Evolutionary conservation across 257 asterid species (phyloP).

Genomic region (Primulina tabacum): DNA sequence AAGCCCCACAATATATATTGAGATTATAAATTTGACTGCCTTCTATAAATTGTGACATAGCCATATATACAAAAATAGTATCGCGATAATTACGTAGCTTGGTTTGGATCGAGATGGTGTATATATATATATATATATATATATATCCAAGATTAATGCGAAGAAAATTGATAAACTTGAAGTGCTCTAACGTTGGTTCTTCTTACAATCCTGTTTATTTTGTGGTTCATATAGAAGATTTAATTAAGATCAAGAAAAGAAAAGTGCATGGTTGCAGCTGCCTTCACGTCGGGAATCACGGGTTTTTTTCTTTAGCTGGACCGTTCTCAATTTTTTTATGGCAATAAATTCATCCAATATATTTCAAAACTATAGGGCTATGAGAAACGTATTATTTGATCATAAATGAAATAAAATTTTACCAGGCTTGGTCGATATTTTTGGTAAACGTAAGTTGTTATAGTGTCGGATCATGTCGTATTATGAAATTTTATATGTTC

Average conservation of each 20-base stretch:
- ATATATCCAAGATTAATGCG: conserved; percentile 14
- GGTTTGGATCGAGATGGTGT: conserved; percentile 22
- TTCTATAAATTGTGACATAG: not conserved
- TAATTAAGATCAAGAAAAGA: conserved; percentile 15
- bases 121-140: no score
- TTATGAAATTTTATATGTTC: not conserved
- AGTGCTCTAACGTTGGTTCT: conserved; percentile 25
- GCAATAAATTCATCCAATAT: not conserved
- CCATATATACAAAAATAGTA: not conserved
- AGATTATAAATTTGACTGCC: no score
- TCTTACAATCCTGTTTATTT: not conserved
- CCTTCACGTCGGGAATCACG: conserved; percentile 86
- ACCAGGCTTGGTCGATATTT: not conserved
- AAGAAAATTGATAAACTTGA: conserved; percentile 18
- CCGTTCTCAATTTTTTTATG: not conserved
- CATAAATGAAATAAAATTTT: no score
- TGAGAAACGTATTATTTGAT: not conserved
- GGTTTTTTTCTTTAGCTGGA: conserved; percentile 49
- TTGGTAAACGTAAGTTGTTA: no score
- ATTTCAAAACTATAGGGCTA: not conserved
- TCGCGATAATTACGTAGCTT: not conserved
- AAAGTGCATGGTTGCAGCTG: conserved; percentile 55
- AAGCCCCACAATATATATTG: not conserved
- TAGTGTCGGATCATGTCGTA: not conserved
- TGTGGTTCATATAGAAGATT: conserved; percentile 14